Conservation (phyloP, 2,329 filamentous ascomycete genomes). For the Aspergillus viridinutans region DNA sequence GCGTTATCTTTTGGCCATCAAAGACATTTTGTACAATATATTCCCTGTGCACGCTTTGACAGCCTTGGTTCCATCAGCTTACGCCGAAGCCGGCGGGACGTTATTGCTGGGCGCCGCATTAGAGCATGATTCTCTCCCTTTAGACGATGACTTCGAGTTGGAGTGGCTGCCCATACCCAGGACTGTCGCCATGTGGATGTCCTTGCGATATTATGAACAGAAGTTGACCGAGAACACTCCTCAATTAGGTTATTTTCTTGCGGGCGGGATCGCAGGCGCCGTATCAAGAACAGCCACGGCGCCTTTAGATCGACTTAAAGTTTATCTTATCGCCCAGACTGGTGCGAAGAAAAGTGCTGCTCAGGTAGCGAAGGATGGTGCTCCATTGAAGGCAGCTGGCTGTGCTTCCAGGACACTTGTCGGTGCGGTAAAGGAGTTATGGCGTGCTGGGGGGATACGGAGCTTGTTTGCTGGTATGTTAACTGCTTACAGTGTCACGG, state of each 20-base stretch:
- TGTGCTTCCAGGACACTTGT: constrained; percentile 66
- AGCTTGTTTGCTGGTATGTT: constrained; percentile 86
- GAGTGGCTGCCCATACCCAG: constrained; percentile 41
- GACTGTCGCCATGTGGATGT: constrained; percentile 42
- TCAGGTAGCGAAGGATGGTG: constrained; percentile 66
- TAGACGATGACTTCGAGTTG: constrained; percentile 36
- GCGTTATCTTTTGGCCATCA: constrained; percentile 30
- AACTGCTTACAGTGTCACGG: not conserved
- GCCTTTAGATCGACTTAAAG: constrained; percentile 92
- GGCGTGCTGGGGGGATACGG: constrained; percentile 77
- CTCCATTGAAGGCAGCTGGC: constrained; percentile 59
- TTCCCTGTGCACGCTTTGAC: constrained; percentile 31
- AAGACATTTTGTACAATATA: constrained; percentile 33
- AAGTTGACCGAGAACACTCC: constrained; percentile 46
- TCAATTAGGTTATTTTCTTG: constrained; percentile 85
- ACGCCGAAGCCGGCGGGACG: constrained; percentile 28
- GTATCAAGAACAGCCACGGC: constrained; percentile 93
- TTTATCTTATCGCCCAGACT: constrained; percentile 93
- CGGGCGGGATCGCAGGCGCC: constrained; percentile 89
- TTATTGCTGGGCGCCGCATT: constrained; percentile 22
- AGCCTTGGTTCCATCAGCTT: constrained; percentile 28
- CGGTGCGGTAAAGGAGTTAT: constrained; percentile 72
- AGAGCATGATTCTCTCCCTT: constrained; percentile 26
- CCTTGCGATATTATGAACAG: constrained; percentile 40
- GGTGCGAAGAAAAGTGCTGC: constrained; percentile 56